Percentiles rank a stretch among this genome's conserved stretches.
Conservation (phyloP, 108 stramenopile genomes). For the Fistulifera pelliculosa region DNA sequence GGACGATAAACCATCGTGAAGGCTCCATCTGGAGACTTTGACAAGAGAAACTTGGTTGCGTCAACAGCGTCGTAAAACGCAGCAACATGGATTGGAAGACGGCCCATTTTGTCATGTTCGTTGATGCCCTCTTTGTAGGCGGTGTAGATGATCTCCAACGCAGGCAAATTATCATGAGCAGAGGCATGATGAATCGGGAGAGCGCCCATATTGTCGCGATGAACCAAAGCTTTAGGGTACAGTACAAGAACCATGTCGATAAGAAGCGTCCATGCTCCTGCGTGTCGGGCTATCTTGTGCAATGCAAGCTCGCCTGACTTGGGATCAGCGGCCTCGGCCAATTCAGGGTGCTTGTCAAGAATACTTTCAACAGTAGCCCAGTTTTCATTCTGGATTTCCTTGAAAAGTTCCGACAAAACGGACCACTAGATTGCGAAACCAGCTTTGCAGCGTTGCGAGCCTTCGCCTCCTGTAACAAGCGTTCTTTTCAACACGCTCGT, state of each 20-base stretch:
- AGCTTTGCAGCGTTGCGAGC: not conserved
- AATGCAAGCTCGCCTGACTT: constrained; percentile 70
- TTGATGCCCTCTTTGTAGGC: constrained; percentile 85
- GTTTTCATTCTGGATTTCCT: constrained; percentile 67
- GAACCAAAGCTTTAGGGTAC: constrained; percentile 80
- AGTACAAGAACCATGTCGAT: constrained; percentile 84
- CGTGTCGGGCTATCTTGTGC: constrained; percentile 77
- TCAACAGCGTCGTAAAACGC: constrained; percentile 81
- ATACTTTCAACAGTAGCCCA: constrained; percentile 85
- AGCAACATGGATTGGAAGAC: constrained; percentile 81
- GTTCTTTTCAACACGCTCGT: not conserved
- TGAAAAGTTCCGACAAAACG: constrained; percentile 36
- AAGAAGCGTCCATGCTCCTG: constrained; percentile 69
- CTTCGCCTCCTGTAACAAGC: not conserved
- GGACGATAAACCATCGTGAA: constrained; percentile 74
- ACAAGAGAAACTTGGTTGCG: constrained; percentile 68
- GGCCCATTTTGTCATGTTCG: constrained; percentile 67
- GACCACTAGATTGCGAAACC: not conserved
- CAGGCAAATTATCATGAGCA: constrained; percentile 66
- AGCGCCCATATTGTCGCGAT: constrained; percentile 78
- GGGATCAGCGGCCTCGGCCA: constrained; percentile 65
- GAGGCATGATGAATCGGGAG: constrained; percentile 85
- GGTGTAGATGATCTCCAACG: constrained; percentile 80
- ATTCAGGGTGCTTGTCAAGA: constrained; percentile 75
- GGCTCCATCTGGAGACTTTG: constrained; percentile 73